These are phyloP conservation scores for Lentinula guzmanii DNA, from an alignment of 768 basidiomycete genomes.

Conservation along the genomic window DNA sequence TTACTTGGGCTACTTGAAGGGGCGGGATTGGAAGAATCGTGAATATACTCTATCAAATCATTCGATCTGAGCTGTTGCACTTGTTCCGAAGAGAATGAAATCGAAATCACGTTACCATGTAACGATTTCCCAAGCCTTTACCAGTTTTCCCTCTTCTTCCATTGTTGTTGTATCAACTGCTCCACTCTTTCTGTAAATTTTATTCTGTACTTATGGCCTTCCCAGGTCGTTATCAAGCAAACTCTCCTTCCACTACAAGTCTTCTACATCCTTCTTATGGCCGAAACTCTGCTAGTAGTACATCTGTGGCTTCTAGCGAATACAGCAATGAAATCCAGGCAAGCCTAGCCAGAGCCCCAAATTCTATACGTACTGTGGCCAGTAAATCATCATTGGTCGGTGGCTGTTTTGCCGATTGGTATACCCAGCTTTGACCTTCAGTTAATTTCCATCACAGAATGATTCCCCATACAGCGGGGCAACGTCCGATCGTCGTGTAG, in stretches of 20 bases:
- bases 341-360: slow-evolving; percentile 34
- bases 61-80: not conserved
- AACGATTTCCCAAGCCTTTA: not conserved
- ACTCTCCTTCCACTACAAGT: slow-evolving; percentile 46
- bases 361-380: slow-evolving; percentile 25
- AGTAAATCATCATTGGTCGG: slow-evolving; percentile 40
- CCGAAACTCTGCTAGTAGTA: slow-evolving; percentile 13
- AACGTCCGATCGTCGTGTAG: slow-evolving; percentile 21
- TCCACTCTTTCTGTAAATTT: slow-evolving; percentile 23
- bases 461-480: slow-evolving; percentile 34
- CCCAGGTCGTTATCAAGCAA: slow-evolving; percentile 14
- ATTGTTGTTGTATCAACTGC: slow-evolving; percentile 10
- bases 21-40: slow-evolving; percentile 19
- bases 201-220: not conserved
- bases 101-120: not conserved
- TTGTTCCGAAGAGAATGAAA: not conserved
- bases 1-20: slow-evolving; percentile 44
- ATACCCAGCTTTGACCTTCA: slow-evolving; percentile 2
- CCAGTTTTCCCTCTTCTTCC: slow-evolving; percentile 4
- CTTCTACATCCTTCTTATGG: slow-evolving; percentile 34
- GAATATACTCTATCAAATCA: not conserved
- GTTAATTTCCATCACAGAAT: slow-evolving; percentile 18
- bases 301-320: slow-evolving; percentile 5
- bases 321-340: slow-evolving; percentile 26
- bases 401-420: not conserved